phyloP scores from a whole-genome alignment of 108 stramenopile genomes.

The Cyclostephanos tholiformis region DNA sequence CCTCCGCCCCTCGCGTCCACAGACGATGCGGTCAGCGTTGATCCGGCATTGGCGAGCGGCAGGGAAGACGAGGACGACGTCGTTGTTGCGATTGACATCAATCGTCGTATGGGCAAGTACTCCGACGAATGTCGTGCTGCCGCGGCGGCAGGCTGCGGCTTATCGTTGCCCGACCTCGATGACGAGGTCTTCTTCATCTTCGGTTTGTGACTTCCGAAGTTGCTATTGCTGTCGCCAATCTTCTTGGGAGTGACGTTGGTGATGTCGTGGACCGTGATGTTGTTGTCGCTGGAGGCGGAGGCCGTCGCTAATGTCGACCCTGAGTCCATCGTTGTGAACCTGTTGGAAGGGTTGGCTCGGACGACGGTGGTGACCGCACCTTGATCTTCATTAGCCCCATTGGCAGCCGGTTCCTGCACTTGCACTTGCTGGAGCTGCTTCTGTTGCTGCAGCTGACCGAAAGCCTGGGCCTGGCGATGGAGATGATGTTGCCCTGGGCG shows the following conservation, averaged over 20 bases:
- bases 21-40: background rate
- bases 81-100: background rate
- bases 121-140: background rate
- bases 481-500: slow-evolving; percentile 7
- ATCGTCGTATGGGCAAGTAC: background rate
- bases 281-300: background rate
- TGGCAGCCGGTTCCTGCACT: background rate
- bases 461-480: background rate
- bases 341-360: background rate
- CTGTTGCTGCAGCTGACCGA: background rate
- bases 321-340: background rate
- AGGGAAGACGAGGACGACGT: background rate
- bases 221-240: background rate
- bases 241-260: background rate
- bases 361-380: background rate
- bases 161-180: background rate
- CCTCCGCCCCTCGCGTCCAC: background rate
- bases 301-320: background rate
- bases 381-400: background rate
- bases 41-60: background rate
- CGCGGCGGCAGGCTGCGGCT: background rate
- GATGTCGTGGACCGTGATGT: background rate
- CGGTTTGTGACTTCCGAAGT: background rate
- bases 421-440: slow-evolving; percentile 1
- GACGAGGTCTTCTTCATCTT: background rate